Percentiles rank a stretch among this genome's conserved stretches.
Conservation (phyloP, 2,329 filamentous ascomycete species). For the Atkinsonella texensis region DNA sequence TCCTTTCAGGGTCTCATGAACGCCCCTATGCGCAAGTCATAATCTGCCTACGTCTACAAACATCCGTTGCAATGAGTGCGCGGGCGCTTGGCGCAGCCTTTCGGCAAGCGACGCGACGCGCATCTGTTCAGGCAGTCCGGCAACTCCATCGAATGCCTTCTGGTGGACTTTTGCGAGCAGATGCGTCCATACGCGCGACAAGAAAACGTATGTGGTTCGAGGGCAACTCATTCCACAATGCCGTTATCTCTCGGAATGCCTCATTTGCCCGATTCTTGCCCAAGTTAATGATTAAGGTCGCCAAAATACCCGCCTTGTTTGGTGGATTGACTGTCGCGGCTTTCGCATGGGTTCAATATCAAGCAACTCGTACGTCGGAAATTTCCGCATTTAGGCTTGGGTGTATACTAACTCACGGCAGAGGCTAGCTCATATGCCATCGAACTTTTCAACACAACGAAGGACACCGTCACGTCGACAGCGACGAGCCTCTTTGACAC, state of each 20-base stretch:
- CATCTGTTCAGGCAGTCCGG: conserved; percentile 41
- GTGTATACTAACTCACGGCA: conserved; percentile 17
- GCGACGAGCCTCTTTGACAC: conserved; percentile 60
- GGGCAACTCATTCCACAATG: conserved; percentile 77
- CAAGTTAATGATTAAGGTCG: conserved; percentile 81
- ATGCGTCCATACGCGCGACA: conserved; percentile 49
- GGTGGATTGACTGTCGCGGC: conserved; percentile 79
- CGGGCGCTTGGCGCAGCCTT: conserved; percentile 55
- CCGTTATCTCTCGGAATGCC: conserved; percentile 49
- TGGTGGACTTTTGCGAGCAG: conserved; percentile 55
- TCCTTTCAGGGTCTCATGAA: background rate
- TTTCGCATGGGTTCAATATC: conserved; percentile 89
- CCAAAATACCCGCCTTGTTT: conserved; percentile 79
- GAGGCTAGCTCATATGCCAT: conserved; percentile 37
- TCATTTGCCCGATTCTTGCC: conserved; percentile 61
- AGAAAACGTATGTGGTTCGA: conserved; percentile 62
- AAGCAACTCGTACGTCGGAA: conserved; percentile 65
- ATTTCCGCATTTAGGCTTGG: background rate
- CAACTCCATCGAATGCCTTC: conserved; percentile 55
- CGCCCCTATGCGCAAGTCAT: background rate
- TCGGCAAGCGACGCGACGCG: conserved; percentile 52
- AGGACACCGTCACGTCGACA: conserved; percentile 56
- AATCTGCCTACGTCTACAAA: background rate
- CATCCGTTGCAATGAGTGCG: conserved; percentile 20
- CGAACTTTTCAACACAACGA: conserved; percentile 63